Conservation (phyloP, 768 basidiomycete species). For the Boletus edulis region DNA sequence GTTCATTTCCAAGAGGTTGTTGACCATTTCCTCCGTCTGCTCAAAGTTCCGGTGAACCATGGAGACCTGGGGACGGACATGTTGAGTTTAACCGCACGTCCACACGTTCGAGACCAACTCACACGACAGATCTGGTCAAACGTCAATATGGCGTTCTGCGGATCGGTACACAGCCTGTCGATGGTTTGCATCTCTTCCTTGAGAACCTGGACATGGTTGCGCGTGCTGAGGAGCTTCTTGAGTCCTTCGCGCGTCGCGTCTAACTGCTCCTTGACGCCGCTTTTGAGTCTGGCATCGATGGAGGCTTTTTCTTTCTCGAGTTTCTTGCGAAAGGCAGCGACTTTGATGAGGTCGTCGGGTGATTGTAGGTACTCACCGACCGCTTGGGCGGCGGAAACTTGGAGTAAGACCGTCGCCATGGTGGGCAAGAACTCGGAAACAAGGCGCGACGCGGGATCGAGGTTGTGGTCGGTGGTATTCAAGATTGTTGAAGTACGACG, state of each 20-base stretch:
- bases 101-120: constrained; percentile 27
- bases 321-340: constrained; percentile 87
- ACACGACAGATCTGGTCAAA: constrained; percentile 97
- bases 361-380: constrained; percentile 90
- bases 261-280: constrained; percentile 90
- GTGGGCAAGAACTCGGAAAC: neutral
- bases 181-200: constrained; percentile 85
- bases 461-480: neutral
- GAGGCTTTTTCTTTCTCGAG: constrained; percentile 96
- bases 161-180: constrained; percentile 74
- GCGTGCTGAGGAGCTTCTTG: constrained; percentile 72
- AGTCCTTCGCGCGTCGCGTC: constrained; percentile 88
- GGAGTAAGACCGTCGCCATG: constrained; percentile 45
- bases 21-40: constrained; percentile 93
- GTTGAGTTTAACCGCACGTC: neutral
- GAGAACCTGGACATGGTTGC: constrained; percentile 73
- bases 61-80: constrained; percentile 69
- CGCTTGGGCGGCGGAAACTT: constrained; percentile 78
- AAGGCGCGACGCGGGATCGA: neutral
- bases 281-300: constrained; percentile 86
- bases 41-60: constrained; percentile 94
- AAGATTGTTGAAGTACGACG: too few relatives aligned
- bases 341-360: constrained; percentile 90
- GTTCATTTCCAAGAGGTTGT: constrained; percentile 91
- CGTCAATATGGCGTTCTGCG: constrained; percentile 72